Conservation (phyloP, 2,329 filamentous ascomycete species). For the Neophaeococcomyces aloes region DNA sequence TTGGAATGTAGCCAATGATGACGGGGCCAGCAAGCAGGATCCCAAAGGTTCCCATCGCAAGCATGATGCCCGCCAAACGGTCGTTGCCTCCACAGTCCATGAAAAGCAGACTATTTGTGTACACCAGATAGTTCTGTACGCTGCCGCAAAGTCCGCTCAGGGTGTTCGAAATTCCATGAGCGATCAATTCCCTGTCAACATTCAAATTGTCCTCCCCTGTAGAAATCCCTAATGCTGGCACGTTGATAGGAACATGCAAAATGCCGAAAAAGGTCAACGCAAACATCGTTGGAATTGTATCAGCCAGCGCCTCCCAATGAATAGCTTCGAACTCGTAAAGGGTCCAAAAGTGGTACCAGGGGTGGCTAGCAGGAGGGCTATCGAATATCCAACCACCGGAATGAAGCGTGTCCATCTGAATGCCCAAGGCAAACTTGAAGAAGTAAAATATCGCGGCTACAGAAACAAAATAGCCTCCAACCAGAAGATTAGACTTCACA, state of each 20-base stretch:
- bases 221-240: conserved; percentile 81
- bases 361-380: conserved; percentile 69
- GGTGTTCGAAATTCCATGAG: conserved; percentile 88
- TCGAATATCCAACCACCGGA: conserved; percentile 82
- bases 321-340: conserved; percentile 78
- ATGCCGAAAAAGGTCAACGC: conserved; percentile 96
- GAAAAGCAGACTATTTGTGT: conserved; percentile 95
- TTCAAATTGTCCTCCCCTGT: conserved; percentile 87
- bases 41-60: conserved; percentile 68
- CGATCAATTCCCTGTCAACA: conserved; percentile 79
- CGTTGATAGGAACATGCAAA: conserved; percentile 94
- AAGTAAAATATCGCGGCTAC: conserved; percentile 52
- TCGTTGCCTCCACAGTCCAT: conserved; percentile 85
- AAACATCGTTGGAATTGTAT: conserved; percentile 87
- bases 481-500: conserved; percentile 70
- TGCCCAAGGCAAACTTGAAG: conserved; percentile 41
- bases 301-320: conserved; percentile 70
- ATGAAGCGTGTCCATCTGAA: conserved; percentile 59
- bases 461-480: conserved; percentile 78
- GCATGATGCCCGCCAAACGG: conserved; percentile 72
- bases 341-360: conserved; percentile 97
- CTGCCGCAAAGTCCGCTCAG: conserved; percentile 77
- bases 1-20: conserved; percentile 85
- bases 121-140: conserved; percentile 93
- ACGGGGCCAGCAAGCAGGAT: conserved; percentile 77